These are phyloP conservation scores for Mucuna pruriens DNA, from an alignment of 306 rosid genomes.

Conservation along the genomic window DNA sequence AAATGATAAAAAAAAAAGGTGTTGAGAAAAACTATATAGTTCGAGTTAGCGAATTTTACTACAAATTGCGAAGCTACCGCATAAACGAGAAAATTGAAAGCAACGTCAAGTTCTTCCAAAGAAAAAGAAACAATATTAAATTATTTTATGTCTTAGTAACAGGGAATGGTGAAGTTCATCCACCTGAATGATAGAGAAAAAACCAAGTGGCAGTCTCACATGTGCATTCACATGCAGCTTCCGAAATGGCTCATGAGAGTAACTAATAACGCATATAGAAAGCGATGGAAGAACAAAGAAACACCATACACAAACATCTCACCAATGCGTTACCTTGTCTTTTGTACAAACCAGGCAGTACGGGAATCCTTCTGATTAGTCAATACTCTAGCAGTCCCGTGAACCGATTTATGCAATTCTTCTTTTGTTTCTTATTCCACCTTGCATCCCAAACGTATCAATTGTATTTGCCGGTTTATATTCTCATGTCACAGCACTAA, in stretches of 20 bases:
- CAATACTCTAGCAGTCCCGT: constrained; percentile 40
- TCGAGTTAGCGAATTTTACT: no score
- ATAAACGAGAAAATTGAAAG: background rate
- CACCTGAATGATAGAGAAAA: constrained; percentile 49
- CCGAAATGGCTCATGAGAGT: background rate
- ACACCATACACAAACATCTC: constrained; percentile 31
- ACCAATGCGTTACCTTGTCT: constrained; percentile 36
- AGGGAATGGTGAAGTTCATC: background rate
- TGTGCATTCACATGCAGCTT: constrained; percentile 52
- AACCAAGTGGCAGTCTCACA: constrained; percentile 30
- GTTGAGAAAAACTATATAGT: background rate
- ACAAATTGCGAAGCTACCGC: background rate
- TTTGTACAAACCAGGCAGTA: background rate
- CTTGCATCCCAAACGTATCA: background rate
- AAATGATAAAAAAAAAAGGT: background rate
- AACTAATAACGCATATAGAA: background rate
- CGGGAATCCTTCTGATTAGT: constrained; percentile 24
- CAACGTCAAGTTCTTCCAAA: constrained; percentile 3
- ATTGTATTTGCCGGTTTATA: background rate
- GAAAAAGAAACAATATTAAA: background rate
- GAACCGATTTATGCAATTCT: constrained; percentile 28
- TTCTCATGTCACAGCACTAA: background rate
- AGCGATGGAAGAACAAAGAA: background rate
- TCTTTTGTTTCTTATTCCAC: background rate
- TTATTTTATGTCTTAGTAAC: background rate